Percentiles rank a stretch among this genome's conserved stretches.
Evolutionary conservation across 257 asterid genomes (phyloP).

Genomic region (Solanum peruvianum): DNA sequence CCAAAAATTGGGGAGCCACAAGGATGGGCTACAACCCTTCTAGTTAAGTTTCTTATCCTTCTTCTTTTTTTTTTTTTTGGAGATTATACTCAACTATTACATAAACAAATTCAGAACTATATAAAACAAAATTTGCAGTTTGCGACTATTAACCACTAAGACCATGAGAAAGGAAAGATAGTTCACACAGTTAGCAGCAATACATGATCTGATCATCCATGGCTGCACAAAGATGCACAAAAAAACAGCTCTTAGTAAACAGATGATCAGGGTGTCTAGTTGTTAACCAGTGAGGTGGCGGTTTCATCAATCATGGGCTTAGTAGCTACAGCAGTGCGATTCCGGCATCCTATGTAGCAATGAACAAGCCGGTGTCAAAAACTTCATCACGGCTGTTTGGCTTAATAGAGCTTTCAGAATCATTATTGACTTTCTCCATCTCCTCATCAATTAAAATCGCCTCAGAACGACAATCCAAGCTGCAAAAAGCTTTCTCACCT

Average conservation of each 20-base stretch:
- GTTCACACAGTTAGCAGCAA: slow-evolving; percentile 15
- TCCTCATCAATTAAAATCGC: slow-evolving; percentile 69
- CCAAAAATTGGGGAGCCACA: slow-evolving; percentile 52
- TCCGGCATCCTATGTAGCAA: slow-evolving; percentile 6
- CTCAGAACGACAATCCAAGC: slow-evolving; percentile 54
- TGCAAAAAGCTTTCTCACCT: slow-evolving; percentile 92
- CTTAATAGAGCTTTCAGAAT: slow-evolving; percentile 16
- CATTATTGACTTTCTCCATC: slow-evolving; percentile 24
- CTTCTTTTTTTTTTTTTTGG: not conserved
- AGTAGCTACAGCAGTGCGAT: slow-evolving; percentile 6
- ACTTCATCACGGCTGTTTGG: slow-evolving; percentile 16
- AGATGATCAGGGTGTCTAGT: slow-evolving; percentile 26
- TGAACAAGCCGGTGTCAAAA: slow-evolving; percentile 31
- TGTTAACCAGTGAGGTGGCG: slow-evolving; percentile 3
- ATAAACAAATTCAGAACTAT: not conserved
- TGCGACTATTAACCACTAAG: slow-evolving; percentile 16
- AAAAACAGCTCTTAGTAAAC: slow-evolving; percentile 25
- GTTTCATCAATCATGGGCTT: slow-evolving; percentile 38
- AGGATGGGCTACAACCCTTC: slow-evolving; percentile 50
- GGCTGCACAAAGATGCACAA: slow-evolving; percentile 33
- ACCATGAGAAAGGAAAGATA: slow-evolving; percentile 37
- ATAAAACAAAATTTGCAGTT: slow-evolving; percentile 21
- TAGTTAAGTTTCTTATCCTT: slow-evolving; percentile 11
- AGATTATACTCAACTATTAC: slow-evolving; percentile 5
- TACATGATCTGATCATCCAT: slow-evolving; percentile 22